Evolutionary conservation across 768 basidiomycete genomes (phyloP).

Genomic region (Lepiota subincarnata): DNA sequence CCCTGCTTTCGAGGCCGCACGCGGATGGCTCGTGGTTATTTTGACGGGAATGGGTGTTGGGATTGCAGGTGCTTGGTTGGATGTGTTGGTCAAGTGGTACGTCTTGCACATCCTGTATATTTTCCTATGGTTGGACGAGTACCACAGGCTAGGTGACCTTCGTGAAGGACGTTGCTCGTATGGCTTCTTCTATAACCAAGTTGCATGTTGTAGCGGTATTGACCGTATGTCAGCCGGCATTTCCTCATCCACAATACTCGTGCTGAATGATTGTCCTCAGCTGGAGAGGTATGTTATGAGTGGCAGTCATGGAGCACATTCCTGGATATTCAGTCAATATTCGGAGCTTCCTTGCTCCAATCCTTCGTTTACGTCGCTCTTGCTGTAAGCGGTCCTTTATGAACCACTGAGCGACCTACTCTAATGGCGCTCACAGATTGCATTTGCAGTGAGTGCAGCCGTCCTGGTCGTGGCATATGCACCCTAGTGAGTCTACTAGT

Average conservation of each 20-base stretch:
- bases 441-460: constrained; percentile 61
- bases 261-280: constrained; percentile 26
- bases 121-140: constrained; percentile 1
- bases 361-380: constrained; percentile 59
- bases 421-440: constrained; percentile 35
- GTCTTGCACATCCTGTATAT: constrained; percentile 15
- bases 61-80: constrained; percentile 65
- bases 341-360: constrained; percentile 61
- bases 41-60: constrained; percentile 65
- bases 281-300: constrained; percentile 61
- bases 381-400: constrained; percentile 41
- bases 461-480: constrained; percentile 62
- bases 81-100: constrained; percentile 72
- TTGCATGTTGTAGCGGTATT: constrained; percentile 65
- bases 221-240: constrained; percentile 40
- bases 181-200: constrained; percentile 70
- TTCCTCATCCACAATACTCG: not conserved
- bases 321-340: constrained; percentile 47
- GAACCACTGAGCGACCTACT: not conserved
- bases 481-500: constrained; percentile 51
- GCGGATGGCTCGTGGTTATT: constrained; percentile 67
- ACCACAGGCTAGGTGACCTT: constrained; percentile 59
- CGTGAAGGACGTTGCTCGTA: constrained; percentile 65
- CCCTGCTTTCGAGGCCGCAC: constrained; percentile 51
- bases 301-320: constrained; percentile 70